Base-by-base conservation (phyloP, 352 stramenopile species). In the Globisporangium orthogonon region DNA sequence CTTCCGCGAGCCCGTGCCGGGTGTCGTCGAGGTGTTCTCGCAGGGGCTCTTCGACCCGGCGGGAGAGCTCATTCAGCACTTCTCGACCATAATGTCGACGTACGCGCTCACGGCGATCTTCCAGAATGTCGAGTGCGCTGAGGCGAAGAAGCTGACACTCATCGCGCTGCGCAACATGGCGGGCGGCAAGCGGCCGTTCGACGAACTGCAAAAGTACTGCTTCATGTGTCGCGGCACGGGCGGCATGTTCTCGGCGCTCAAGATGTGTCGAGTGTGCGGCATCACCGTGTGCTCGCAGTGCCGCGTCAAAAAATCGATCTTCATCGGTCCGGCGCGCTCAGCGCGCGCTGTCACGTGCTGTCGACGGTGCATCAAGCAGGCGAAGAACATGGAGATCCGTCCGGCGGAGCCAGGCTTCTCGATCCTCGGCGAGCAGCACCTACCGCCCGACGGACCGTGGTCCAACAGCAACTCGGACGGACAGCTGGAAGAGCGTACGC, bases 71-170 rank as follows among this genome's bases (percentile, higher is more conserved):
- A 64, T 70, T 1, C 56, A 62, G 11, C 52, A 65, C 41, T 50
- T 68, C 17, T 63, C 63, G 3, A 61, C 64, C 15, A 14, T 66
- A 14, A 60, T 58, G 35, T 69, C 68, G 2, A 63, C 67, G 41
- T 63, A 68, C 41, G 50, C 55, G 57, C 43, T 63, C 40, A 57
- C 39, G 0, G 40, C 44, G 43, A 57, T 49, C 52, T 57, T 80
- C 37, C 68, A 67, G 35, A 68, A 63, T n/a, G 73, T 76, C 4
- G 47, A 60, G 17, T 81, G 69, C 30, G 69, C 71, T 0, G 67
- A 83, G 41, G 74, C 74, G 43, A 85, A 85, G 63, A 83, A 78
- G 53, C 55, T 85, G 13, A 86, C 73, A 45, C 60, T 81, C 29
- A 44, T 86, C 11, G 53, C 73, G 39, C 48, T 54, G 33, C 30